Conservation (phyloP, 1,284 basidiomycete genomes). For the Trichosporon ovoides region DNA sequence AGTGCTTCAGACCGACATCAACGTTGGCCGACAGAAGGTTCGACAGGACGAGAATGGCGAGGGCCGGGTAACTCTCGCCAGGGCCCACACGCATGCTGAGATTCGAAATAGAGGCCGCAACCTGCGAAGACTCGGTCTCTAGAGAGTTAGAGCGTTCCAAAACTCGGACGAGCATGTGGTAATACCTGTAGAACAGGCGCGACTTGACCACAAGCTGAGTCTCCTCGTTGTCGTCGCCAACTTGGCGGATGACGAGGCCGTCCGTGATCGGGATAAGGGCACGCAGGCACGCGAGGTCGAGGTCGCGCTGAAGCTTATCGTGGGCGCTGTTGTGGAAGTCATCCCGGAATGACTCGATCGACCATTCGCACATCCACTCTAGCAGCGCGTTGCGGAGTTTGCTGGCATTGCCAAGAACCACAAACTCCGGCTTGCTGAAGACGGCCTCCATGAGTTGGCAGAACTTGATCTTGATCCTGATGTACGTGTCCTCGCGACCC, state of each 20-base stretch:
- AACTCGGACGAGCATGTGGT: conserved; percentile 60
- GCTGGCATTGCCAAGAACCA: conserved; percentile 63
- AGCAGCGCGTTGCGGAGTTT: conserved; percentile 64
- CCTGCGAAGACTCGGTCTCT: conserved; percentile 21
- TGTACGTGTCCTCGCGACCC: conserved; percentile 53
- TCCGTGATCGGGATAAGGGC: conserved; percentile 72
- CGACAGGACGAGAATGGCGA: conserved; percentile 62
- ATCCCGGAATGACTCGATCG: conserved; percentile 30
- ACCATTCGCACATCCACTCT: conserved; percentile 72
- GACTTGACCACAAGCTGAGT: conserved; percentile 65
- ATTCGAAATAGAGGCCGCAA: conserved; percentile 18
- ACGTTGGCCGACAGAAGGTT: conserved; percentile 80
- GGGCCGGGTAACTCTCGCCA: conserved; percentile 20
- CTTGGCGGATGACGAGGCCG: conserved; percentile 61
- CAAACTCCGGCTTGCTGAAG: conserved; percentile 58
- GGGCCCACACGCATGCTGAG: conserved; percentile 14
- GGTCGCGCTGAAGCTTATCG: conserved; percentile 51
- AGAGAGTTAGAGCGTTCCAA: conserved; percentile 53
- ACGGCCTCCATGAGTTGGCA: conserved; percentile 67
- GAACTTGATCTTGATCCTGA: conserved; percentile 68
- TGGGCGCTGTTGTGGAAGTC: conserved; percentile 17
- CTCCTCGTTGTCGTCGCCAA: conserved; percentile 59
- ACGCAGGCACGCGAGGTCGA: conserved; percentile 66
- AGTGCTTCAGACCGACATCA: conserved; percentile 83
- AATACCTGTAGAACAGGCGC: conserved; percentile 71